Evolutionary conservation across 305 asterid species (phyloP).

Genomic region (Ajuga reptans): DNA sequence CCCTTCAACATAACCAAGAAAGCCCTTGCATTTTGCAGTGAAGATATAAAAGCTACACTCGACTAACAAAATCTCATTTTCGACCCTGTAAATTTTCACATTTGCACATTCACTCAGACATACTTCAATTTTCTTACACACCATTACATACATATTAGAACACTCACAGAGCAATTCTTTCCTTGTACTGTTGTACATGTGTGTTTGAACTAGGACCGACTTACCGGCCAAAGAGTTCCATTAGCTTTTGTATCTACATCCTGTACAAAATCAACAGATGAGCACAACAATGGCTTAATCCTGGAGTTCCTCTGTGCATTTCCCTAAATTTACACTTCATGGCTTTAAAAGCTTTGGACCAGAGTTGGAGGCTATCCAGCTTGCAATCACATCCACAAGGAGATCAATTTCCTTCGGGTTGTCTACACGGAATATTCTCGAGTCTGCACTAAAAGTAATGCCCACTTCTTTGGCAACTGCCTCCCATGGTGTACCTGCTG

Average conservation of each 20-base stretch:
- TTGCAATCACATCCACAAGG: constrained; percentile 52
- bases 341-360: constrained; percentile 46
- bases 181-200: neutral
- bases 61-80: no score
- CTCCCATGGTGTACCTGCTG: constrained; percentile 98
- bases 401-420: constrained; percentile 52
- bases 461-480: constrained; percentile 71
- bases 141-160: no score
- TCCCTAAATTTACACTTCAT: neutral
- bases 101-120: neutral
- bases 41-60: no score
- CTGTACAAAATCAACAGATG: neutral
- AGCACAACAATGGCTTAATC: neutral
- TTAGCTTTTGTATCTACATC: neutral
- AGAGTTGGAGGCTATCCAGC: constrained; percentile 64
- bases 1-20: no score
- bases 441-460: constrained; percentile 44
- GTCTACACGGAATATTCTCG: constrained; percentile 42
- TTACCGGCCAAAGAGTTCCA: neutral
- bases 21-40: no score
- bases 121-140: no score
- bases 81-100: neutral
- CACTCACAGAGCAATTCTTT: neutral
- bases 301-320: neutral
- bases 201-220: neutral